phyloP scores from a whole-genome alignment of 768 basidiomycete species.

The Lactarius sp. region DNA sequence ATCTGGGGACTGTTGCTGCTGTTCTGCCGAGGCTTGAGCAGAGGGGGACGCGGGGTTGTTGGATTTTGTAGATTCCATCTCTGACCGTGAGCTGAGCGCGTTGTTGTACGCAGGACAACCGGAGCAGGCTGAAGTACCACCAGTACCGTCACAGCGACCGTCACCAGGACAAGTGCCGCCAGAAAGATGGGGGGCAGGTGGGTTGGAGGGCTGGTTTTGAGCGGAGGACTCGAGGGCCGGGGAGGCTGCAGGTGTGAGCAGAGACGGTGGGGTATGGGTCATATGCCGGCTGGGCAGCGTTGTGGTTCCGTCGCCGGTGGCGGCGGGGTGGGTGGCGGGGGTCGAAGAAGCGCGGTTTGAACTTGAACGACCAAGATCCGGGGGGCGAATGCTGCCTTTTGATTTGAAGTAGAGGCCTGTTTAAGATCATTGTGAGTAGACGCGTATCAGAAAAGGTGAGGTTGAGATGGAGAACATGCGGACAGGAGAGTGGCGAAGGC shows the following conservation, averaged over 20 bases:
- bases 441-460: slow-evolving; percentile 14
- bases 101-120: slow-evolving; percentile 99
- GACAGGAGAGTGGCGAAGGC: slow-evolving; percentile 15
- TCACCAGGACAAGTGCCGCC: slow-evolving; percentile 94
- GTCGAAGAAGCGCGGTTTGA: slow-evolving; percentile 21
- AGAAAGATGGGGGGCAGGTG: slow-evolving; percentile 23
- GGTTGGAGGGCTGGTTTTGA: slow-evolving; percentile 26
- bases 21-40: slow-evolving; percentile 26
- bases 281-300: slow-evolving; percentile 28
- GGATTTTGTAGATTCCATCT: slow-evolving; percentile 32
- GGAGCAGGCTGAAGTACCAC: slow-evolving; percentile 86
- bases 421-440: slow-evolving; percentile 18
- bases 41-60: slow-evolving; percentile 28
- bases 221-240: slow-evolving; percentile 31
- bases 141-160: slow-evolving; percentile 95
- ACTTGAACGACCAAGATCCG: slow-evolving; percentile 42
- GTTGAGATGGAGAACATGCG: slow-evolving; percentile 22
- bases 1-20: slow-evolving; percentile 16
- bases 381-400: slow-evolving; percentile 68
- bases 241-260: slow-evolving; percentile 32
- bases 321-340: slow-evolving; percentile 28
- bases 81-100: slow-evolving; percentile 43
- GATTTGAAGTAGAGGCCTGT: slow-evolving; percentile 85
- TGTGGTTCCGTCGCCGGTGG: slow-evolving; percentile 33
- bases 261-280: slow-evolving; percentile 34